Conservation (phyloP, 805 yeast species). For the Spathaspora girioi region DNA sequence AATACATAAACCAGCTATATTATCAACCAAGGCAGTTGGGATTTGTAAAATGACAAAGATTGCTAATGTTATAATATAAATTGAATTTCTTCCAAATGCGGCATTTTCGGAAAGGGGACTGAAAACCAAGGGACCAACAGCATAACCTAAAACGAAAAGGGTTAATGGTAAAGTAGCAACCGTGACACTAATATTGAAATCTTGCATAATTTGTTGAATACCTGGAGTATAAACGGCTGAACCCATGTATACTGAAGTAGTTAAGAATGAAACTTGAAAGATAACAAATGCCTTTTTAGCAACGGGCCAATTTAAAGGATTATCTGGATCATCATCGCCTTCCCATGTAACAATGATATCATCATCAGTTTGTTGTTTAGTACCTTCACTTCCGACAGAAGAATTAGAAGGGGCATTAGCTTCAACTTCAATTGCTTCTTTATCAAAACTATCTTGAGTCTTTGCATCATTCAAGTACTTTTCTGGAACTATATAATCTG, state of each 20-base stretch:
- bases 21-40: conserved; percentile 49
- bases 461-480: conserved; percentile 18
- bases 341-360: conserved; percentile 25
- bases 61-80: conserved; percentile 45
- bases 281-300: conserved; percentile 36
- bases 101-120: conserved; percentile 59
- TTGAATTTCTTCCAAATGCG: conserved; percentile 48
- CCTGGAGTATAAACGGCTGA: conserved; percentile 57
- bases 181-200: conserved; percentile 42
- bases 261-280: conserved; percentile 39
- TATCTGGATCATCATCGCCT: conserved; percentile 48
- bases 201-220: conserved; percentile 37
- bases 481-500: conserved; percentile 27
- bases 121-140: conserved; percentile 55
- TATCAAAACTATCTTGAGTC: background rate
- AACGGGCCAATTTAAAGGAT: conserved; percentile 56
- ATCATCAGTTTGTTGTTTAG: background rate
- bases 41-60: conserved; percentile 51
- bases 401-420: background rate
- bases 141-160: conserved; percentile 57
- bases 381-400: background rate
- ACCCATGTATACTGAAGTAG: conserved; percentile 53
- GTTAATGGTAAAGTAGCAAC: conserved; percentile 51
- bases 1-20: conserved; percentile 48
- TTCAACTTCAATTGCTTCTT: conserved; percentile 3